Base-by-base conservation (phyloP, 176 grass and related monocot genomes). In the Otatea glauca region DNA sequence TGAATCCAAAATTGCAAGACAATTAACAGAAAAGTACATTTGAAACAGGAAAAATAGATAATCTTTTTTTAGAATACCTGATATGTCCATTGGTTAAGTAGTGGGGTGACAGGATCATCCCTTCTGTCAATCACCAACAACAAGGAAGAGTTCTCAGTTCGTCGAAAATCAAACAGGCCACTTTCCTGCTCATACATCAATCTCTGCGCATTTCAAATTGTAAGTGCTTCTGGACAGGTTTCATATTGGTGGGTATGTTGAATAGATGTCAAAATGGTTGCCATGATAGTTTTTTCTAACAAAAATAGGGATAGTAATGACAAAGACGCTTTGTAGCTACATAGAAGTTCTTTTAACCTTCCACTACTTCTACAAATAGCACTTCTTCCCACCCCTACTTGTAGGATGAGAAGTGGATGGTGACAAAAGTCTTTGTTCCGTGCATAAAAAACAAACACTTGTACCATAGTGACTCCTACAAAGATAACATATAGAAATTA, bases 181-280 rank as follows among this genome's bases (percentile, higher is more conserved):
- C 91, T 98, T 86, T 98, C 96, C 70, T 95, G 96, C 86, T 98
- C 96, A 67, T 98, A 98, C 96, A 95, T 95, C 74, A 95, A 92
- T 38, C 91, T 98, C 96, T 98, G 93, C 89, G 94, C 16, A 37
- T 77, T 66, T 78, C 79, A 81, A 76, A 81, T 60, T 75, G 25
- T 21, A 91, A 75, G 18, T 68, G 65, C 21, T 68, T 90, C 17
- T 71, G 66, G 58, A 60, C 15, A 82, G 59, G 74, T 79, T 72
- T 15, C 8, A 37, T 45, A 67, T 34, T 18, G 53, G 5, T 73
- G 29, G 35, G 2, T 34, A 55, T 81, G 86, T 8, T 24, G 10
- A 85, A 85, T 42, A 89, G 37, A 75, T 63, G 66, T 25, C 68
- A 44, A 5, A 78, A 64, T 63, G 24, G 53, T 3, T 35, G 66